Conservation (phyloP, 441 rosid genomes). For the Sinapis alba region DNA sequence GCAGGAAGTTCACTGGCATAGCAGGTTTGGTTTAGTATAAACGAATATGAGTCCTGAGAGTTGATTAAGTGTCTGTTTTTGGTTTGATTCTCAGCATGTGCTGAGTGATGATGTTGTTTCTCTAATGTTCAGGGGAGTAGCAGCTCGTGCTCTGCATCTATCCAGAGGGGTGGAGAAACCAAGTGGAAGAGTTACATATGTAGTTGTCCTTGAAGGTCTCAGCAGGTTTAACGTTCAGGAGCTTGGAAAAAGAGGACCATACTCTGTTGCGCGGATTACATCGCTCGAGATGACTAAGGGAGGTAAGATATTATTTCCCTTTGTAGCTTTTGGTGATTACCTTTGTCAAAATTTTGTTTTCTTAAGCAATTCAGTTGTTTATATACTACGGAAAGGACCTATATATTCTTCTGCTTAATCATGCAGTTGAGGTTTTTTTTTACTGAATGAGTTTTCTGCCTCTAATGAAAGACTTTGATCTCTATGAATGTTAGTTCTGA, state of each 20-base stretch:
- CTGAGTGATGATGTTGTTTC: constrained; percentile 12
- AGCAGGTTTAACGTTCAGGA: constrained; percentile 95
- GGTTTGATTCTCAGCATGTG: constrained; percentile 11
- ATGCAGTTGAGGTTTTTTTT: neutral
- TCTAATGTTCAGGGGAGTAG: constrained; percentile 74
- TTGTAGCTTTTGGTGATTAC: constrained; percentile 7
- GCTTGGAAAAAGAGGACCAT: constrained; percentile 86
- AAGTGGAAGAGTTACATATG: constrained; percentile 97
- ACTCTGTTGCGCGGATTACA: constrained; percentile 84
- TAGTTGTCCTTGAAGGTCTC: constrained; percentile 96
- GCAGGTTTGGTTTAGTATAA: constrained; percentile 52
- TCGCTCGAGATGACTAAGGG: constrained; percentile 88
- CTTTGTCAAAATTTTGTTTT: neutral
- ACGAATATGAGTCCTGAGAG: neutral
- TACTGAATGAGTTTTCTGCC: neutral
- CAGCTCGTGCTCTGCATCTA: constrained; percentile 95
- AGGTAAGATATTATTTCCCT: constrained; percentile 51
- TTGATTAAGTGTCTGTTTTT: constrained; percentile 8
- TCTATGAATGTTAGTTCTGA: neutral
- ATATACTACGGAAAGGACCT: neutral
- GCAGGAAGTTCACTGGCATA: constrained; percentile 59
- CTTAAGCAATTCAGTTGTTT: constrained; percentile 1
- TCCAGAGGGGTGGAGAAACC: constrained; percentile 99
- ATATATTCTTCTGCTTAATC: neutral
- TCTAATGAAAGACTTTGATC: constrained; percentile 2